Evolutionary conservation across 805 yeast genomes (phyloP).

Genomic region (Suhomyces tanzawaensis): DNA sequence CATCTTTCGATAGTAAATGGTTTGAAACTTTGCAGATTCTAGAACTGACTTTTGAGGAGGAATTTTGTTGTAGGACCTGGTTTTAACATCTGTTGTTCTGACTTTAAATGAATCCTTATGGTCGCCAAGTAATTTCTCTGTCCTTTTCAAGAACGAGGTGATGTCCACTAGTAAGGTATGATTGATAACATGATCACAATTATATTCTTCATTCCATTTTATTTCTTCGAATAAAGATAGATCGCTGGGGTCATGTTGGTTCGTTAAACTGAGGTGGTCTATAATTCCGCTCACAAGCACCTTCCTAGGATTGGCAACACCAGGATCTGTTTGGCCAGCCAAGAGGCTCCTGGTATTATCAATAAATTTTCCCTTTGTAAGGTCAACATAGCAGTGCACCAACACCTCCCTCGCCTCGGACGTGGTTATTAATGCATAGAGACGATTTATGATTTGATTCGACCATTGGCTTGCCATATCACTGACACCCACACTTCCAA

Average conservation of each 20-base stretch:
- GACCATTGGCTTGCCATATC: constrained; percentile 35
- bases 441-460: constrained; percentile 38
- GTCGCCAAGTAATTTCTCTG: constrained; percentile 13
- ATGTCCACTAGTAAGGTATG: constrained; percentile 26
- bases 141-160: constrained; percentile 16
- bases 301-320: constrained; percentile 2
- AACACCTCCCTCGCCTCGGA: constrained; percentile 64
- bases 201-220: constrained; percentile 14
- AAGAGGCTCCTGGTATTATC: constrained; percentile 2
- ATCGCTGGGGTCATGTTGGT: constrained; percentile 13
- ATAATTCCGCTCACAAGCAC: constrained; percentile 63
- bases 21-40: constrained; percentile 54
- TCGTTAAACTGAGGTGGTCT: constrained; percentile 42
- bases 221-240: constrained; percentile 24
- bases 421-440: constrained; percentile 38
- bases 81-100: constrained; percentile 53
- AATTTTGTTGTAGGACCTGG: constrained; percentile 42
- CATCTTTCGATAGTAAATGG: constrained; percentile 55
- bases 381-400: constrained; percentile 51
- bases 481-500: constrained; percentile 14
- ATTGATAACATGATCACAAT: constrained; percentile 13
- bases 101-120: constrained; percentile 15
- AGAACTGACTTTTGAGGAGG: constrained; percentile 54
- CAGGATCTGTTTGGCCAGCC: neutral
- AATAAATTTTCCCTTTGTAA: constrained; percentile 17